Evolutionary conservation across 345 rosid genomes (phyloP), one percentile per base, ranked within the genome.

Genomic region (Acer saccharum): DNA sequence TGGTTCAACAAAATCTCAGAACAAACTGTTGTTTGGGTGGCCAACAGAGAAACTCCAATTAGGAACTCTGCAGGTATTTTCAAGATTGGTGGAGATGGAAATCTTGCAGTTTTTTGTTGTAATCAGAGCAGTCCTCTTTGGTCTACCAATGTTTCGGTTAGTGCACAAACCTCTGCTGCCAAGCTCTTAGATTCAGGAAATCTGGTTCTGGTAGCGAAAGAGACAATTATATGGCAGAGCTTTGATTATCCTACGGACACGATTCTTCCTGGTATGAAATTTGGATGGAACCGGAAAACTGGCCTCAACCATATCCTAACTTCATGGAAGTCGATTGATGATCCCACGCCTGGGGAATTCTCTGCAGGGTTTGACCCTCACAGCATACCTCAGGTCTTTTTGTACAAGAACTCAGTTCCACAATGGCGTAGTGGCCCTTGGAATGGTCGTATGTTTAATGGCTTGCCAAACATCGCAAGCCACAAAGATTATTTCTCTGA

Each of bases 161-260:
- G 27, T 20, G 20, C 13, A 0, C 1, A 29, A 13, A 21, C 2
- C 44, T 39, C 27, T 1, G 9, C 3, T 2, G 46, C 79, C 43
- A 85, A 32, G 75, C 80, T 85, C 3, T 75, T 69, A 41, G 88
- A 82, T 62, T 44, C 82, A 27, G 86, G 88, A 23, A 85, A 82
- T 72, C 62, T 82, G 0, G 57, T 81, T 6, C 54, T 80, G 32
- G 25, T 32, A 4, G 65, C 68, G 7, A 20, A 13, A 25, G 60
- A 66, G 5, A 43, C 7, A 3, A 27, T 71, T 13, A 1, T 76
- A 14, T 86, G 87, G 84, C 85, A 86, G 62, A 86, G 85, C 65
- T 86, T 83, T 65, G 85, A 83, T 77, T 23, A 71, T 32, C 89
- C 85, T 0, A 75, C 85, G 0, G 52, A 84, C 17, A 75, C 77